Evolutionary conservation across 345 rosid genomes (phyloP), one percentile per base, ranked within the genome.

Genomic region (Brassica incana): DNA sequence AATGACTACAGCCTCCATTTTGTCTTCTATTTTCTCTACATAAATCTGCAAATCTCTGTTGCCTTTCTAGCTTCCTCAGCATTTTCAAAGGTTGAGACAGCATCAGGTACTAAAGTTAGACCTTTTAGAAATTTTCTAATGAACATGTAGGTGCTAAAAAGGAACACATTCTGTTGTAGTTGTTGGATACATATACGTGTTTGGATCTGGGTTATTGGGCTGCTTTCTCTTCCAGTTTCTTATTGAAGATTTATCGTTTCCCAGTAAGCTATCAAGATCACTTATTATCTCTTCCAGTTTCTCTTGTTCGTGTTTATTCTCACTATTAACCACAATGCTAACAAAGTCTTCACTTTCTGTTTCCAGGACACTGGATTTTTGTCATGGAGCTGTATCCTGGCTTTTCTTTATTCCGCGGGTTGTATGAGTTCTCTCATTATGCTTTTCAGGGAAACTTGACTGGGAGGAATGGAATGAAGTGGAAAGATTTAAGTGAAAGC

Each of bases 301-400:
- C 65, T 48, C 40, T 50, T 54, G 54, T 56, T n/a, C 27, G 16
- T 14, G 38, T 5, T 67, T 54, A n/a, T 73, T 35, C 52, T 38
- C 36, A 63, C 58, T 27, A 35, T 62, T 60, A 59, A 59, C 60
- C 25, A 74, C 74, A 16, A 16, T 33, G 36, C 25, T 32, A 58
- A 62, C 48, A 20, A 32, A 23, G 15, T 33, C 54, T 79, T 48
- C 73, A 58, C 35, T 75, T 18, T 2, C 0, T 32, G 52, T 86
- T 10, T 6, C 62, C 72, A 95, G 99, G 89, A 77, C 76, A 77
- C 27, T 89, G 94, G 97, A 82, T 92, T 70, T 69, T 81, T 48
- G 72, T 82, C n/a, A 35, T 95, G 89, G 95, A 95, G 88, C 40
- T 95, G 50, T 95, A 83, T 84, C 99, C 99, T 20, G 97, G 98